Conservation (phyloP, 2,329 filamentous ascomycete species). For the Xenosphaeropsis pyriputrescens region DNA sequence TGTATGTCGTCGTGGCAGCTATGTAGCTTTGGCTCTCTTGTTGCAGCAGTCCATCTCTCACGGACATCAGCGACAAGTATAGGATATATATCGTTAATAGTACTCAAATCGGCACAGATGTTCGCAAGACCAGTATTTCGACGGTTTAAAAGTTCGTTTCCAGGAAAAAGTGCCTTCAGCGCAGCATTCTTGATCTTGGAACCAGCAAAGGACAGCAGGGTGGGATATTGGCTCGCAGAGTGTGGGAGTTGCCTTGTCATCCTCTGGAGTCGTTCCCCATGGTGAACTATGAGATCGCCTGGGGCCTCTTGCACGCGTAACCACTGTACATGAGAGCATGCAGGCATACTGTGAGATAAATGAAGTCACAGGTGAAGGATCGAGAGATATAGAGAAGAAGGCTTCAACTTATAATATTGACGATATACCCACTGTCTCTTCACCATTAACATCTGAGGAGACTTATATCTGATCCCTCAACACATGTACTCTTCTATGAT, state of each 20-base stretch:
- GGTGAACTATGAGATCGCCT: constrained; percentile 3
- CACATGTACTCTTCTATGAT: no score
- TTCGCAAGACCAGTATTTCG: constrained; percentile 7
- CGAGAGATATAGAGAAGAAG: no score
- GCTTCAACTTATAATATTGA: no score
- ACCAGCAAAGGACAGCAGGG: constrained; percentile 6
- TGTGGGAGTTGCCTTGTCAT: constrained; percentile 5
- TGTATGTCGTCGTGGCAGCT: constrained; percentile 6
- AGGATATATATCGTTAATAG: constrained; percentile 4
- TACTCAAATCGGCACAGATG: constrained; percentile 5
- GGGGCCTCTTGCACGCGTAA: constrained; percentile 5
- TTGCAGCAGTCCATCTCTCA: constrained; percentile 2
- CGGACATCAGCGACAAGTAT: constrained; percentile 7
- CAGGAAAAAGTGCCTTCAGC: constrained; percentile 5
- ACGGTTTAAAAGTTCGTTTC: constrained; percentile 5
- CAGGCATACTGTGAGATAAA: neutral
- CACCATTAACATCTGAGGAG: no score
- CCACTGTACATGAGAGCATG: constrained; percentile 5
- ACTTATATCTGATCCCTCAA: no score
- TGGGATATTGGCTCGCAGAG: constrained; percentile 6
- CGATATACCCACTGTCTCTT: no score
- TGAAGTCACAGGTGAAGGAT: no score
- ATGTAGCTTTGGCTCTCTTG: constrained; percentile 1
- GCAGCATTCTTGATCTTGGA: constrained; percentile 4
- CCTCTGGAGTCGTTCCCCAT: constrained; percentile 5